phyloP scores from a whole-genome alignment of 2,329 filamentous ascomycete genomes.

The Claviceps sp. region DNA sequence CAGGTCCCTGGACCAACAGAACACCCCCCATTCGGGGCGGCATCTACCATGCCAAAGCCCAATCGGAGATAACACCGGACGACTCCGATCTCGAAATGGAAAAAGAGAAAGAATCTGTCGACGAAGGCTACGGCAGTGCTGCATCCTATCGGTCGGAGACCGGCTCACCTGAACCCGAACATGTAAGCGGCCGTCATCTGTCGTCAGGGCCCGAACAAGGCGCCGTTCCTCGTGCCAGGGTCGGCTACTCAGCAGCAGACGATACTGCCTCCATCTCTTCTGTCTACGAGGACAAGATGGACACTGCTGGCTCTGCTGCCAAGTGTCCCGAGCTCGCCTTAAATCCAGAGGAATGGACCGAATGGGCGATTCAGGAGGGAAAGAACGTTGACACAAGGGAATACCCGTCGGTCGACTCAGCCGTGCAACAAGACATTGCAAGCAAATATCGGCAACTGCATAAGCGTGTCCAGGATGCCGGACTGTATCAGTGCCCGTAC shows the following conservation, averaged over 20 bases:
- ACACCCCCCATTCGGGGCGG: constrained; percentile 45
- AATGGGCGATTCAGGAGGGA: constrained; percentile 22
- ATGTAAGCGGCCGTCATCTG: background rate
- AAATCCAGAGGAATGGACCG: constrained; percentile 17
- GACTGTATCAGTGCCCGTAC: constrained; percentile 46
- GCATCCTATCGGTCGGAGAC: constrained; percentile 5
- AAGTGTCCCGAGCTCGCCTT: constrained; percentile 3
- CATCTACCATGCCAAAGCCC: constrained; percentile 11
- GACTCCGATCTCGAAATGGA: constrained; percentile 6
- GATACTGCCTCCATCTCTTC: background rate
- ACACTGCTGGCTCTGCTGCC: background rate
- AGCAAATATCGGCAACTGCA: constrained; percentile 43
- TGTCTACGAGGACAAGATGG: background rate
- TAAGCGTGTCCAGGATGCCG: constrained; percentile 37
- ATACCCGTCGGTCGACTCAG: constrained; percentile 40
- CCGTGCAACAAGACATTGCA: constrained; percentile 40
- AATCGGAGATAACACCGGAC: constrained; percentile 6
- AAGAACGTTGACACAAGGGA: constrained; percentile 19
- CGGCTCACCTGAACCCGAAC: constrained; percentile 2
- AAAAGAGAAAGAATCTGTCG: constrained; percentile 6
- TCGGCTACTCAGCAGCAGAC: background rate
- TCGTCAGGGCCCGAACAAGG: background rate
- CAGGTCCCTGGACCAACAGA: constrained; percentile 42
- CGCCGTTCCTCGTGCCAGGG: constrained; percentile 1
- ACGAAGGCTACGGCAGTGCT: constrained; percentile 7